Conservation (phyloP, 1,284 basidiomycete genomes). For the Rhizoctonia solani region DNA sequence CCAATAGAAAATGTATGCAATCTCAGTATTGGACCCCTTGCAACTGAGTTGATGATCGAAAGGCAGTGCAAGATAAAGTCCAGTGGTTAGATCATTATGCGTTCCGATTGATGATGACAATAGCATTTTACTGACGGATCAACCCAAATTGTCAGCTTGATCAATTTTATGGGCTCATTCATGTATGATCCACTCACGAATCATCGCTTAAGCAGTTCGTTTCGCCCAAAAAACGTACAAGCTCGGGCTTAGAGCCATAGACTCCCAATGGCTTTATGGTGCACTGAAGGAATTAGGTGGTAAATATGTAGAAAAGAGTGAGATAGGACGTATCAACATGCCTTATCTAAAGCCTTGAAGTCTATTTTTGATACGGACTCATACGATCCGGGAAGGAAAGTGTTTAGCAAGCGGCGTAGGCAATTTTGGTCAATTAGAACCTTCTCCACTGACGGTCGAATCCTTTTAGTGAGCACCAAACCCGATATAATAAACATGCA, state of each 20-base stretch:
- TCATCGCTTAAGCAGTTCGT: not conserved
- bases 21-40: not conserved
- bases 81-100: not conserved
- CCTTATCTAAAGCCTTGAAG: slow-evolving; percentile 23
- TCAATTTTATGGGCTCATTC: slow-evolving; percentile 45
- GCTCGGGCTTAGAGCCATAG: slow-evolving; percentile 52
- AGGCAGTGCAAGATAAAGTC: not conserved
- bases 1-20: slow-evolving; percentile 60
- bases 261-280: slow-evolving; percentile 11
- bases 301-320: not conserved
- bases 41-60: not conserved
- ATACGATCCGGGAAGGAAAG: slow-evolving; percentile 35
- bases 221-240: slow-evolving; percentile 51
- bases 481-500: not conserved
- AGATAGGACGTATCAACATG: not conserved
- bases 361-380: slow-evolving; percentile 34
- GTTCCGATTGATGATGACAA: not conserved
- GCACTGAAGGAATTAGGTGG: not conserved
- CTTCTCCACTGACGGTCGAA: slow-evolving; percentile 36
- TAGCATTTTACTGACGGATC: slow-evolving; percentile 47
- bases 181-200: slow-evolving; percentile 46
- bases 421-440: slow-evolving; percentile 37
- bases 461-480: not conserved
- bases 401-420: slow-evolving; percentile 30
- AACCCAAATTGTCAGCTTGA: not conserved